These are phyloP conservation scores for Cornus suecica DNA, from an alignment of 148 eudicot species.

Conservation along the genomic window DNA sequence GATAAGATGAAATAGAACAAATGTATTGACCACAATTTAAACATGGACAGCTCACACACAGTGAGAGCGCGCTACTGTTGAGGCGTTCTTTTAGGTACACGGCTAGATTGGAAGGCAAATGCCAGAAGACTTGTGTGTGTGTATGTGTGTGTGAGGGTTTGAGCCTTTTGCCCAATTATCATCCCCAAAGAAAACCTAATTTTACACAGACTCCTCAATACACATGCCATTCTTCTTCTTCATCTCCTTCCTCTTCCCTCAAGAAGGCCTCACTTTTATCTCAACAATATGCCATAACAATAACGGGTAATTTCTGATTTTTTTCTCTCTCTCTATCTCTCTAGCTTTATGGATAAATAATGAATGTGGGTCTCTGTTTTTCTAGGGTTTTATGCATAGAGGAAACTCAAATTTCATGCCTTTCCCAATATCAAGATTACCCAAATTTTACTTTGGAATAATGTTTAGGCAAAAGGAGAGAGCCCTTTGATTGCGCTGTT, in stretches of 20 bases:
- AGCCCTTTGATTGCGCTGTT: conserved; percentile 29
- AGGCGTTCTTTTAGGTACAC: conserved; percentile 7
- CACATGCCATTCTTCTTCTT: not conserved
- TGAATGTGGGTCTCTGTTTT: conserved; percentile 5
- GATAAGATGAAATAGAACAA: too few relatives aligned
- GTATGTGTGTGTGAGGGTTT: not conserved
- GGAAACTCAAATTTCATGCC: conserved; percentile 6
- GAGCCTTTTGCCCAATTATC: not conserved
- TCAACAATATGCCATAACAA: conserved; percentile 1
- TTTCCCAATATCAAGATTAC: not conserved
- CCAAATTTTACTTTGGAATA: conserved; percentile 8
- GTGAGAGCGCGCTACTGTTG: not conserved
- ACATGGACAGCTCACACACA: too few relatives aligned
- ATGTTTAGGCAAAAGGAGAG: conserved; percentile 4
- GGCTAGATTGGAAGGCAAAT: conserved; percentile 9
- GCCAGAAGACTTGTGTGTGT: not conserved
- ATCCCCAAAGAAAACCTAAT: not conserved
- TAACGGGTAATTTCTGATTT: not conserved
- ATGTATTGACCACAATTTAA: too few relatives aligned
- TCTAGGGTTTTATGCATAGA: conserved; percentile 4
- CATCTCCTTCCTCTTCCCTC: not conserved
- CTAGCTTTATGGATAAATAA: not conserved
- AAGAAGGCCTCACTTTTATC: not conserved
- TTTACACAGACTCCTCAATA: not conserved
- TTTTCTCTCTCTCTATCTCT: not conserved